Evolutionary conservation across 108 stramenopile genomes (phyloP), one percentile per base, ranked within the genome.

Genomic region (Conticribra guillardii): DNA sequence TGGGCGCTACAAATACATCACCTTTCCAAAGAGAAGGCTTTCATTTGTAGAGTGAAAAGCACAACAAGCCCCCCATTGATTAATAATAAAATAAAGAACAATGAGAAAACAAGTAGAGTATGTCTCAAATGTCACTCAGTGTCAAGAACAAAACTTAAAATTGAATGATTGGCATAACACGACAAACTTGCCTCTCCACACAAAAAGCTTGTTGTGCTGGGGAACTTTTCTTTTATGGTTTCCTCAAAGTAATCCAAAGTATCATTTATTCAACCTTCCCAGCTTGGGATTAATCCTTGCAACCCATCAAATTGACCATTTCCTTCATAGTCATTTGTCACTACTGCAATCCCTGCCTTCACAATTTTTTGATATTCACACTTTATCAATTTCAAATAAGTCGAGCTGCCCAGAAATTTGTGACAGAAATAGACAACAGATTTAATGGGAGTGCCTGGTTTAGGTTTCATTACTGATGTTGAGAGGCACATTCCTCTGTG

Each of bases 61-160:
- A 80, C 4, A 84, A 65, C 1, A 84, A 84, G 14, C 84, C 87
- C 57, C 87, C 87, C 87, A 88, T 85, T 31, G 68, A 69, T 48
- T 64, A 17, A 15, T 18, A 31, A 44, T 61, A 23, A 28, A 27
- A 27, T 14, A 28, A 7, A 23, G 29, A 56, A 28, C 14, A 14
- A 15, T 16, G 54, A n/a, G n/a, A n/a, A n/a, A n/a, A n/a, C n/a
- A n/a, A n/a, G n/a, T n/a, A n/a, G n/a, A n/a, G n/a, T n/a, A n/a
- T n/a, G n/a, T n/a, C n/a, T n/a, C n/a, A n/a, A n/a, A n/a, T n/a
- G n/a, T n/a, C n/a, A n/a, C n/a, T n/a, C n/a, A n/a, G n/a, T n/a
- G n/a, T n/a, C n/a, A n/a, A n/a, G n/a, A n/a, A n/a, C n/a, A n/a
- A n/a, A n/a, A n/a, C n/a, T n/a, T n/a, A n/a, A n/a, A n/a, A n/a